A percentile compares a stretch with the other conserved stretches of the same genome.
Conservation (phyloP, 768 basidiomycete species). For the Scleroderma citrinum region DNA sequence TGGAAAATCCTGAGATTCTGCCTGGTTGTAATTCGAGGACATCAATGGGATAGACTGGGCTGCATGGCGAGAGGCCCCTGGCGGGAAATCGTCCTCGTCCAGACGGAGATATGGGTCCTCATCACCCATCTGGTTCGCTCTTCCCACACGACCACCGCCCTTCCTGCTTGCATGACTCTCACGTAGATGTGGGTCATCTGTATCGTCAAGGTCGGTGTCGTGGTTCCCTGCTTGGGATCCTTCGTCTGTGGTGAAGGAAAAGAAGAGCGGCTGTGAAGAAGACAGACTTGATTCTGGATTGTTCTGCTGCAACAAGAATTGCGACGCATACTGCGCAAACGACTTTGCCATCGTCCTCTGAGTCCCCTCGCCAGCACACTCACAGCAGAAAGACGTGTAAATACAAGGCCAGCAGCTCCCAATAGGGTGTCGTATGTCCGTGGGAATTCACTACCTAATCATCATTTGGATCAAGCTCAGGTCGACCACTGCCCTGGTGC, state of each 20-base stretch:
- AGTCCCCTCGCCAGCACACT: slow-evolving; percentile 13
- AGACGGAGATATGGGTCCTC: slow-evolving; percentile 76
- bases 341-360: slow-evolving; percentile 49
- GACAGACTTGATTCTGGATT: slow-evolving; percentile 46
- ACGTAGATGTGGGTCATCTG: slow-evolving; percentile 71
- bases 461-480: too few relatives aligned
- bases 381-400: too few relatives aligned
- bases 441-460: too few relatives aligned
- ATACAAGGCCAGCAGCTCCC: too few relatives aligned
- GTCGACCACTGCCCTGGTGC: too few relatives aligned
- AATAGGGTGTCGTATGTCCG: too few relatives aligned
- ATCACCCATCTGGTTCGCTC: slow-evolving; percentile 41
- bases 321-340: slow-evolving; percentile 78
- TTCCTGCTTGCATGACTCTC: slow-evolving; percentile 27
- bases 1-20: slow-evolving; percentile 38
- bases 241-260: slow-evolving; percentile 79
- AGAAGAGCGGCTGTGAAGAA: slow-evolving; percentile 77
- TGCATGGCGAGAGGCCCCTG: slow-evolving; percentile 31
- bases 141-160: slow-evolving; percentile 20
- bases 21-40: slow-evolving; percentile 25
- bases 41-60: slow-evolving; percentile 35
- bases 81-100: slow-evolving; percentile 57
- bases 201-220: slow-evolving; percentile 57
- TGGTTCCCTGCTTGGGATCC: slow-evolving; percentile 47
- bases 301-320: slow-evolving; percentile 58